Base-by-base conservation (phyloP, 2,329 filamentous ascomycete species). In the Cryphonectria japonica region DNA sequence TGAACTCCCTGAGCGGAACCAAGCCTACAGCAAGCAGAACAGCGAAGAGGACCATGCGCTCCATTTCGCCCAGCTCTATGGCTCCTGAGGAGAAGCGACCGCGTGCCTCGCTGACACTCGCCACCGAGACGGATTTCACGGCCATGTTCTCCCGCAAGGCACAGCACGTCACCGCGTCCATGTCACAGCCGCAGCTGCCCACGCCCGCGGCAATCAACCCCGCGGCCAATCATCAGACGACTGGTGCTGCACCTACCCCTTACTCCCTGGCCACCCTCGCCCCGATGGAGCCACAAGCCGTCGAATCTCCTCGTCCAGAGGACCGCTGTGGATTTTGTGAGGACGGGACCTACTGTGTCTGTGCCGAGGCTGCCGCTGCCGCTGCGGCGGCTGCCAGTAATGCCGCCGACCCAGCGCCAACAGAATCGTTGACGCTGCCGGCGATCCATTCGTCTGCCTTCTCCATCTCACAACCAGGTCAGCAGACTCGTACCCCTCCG, bases 311-410 rank as follows among this genome's bases (percentile, higher is more conserved):
- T n/a, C 69, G 70, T 32, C 73, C 87, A 6, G 86, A 88, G 73
- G 93, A 95, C 76, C 87, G 88, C 29, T 96, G 93, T 78, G 93
- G 93, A 8, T 96, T 96, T 82, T 96, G 93, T 80, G 89, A 91
- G 73, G 92, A 95, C 72, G 92, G 92, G 5, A 94, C 91, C 0
- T 93, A 93, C 76, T 96, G 93, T 77, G 89, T 94, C 74, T 96
- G 93, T 79, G 93, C 92, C 34, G 93, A 95, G 54, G 69, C 73
- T 7, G 79, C 78, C 13, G 75, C 77, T 26, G 77, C 78, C 71
- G 46, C 46, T 22, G 37, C n/a, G 13, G 37, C 32, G 19, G 52
- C 37, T 19, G 52, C 29, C 50, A 66, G 26, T 32, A 41, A 66
- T n/a, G 41, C 41, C 7, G 57, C 69, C 22, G 54, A 63, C 6